phyloP scores from a whole-genome alignment of 352 stramenopile species.

The Phytopythium vexans region DNA sequence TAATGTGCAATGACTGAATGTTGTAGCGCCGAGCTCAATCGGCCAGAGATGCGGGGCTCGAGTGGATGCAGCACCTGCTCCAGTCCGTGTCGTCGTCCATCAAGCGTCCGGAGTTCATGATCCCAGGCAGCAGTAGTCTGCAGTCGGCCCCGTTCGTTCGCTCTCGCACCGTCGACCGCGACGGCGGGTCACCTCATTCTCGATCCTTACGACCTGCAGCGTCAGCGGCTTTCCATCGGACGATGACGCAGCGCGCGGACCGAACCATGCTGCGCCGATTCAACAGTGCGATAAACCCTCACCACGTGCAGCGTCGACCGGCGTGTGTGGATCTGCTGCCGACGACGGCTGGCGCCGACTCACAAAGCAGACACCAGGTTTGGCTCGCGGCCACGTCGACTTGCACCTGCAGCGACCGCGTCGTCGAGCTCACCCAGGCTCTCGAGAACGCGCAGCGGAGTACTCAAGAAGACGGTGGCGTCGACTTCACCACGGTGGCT shows the following conservation, averaged over 20 bases:
- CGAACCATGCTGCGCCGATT: neutral
- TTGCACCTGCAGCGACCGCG: conserved; percentile 19
- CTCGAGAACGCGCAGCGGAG: conserved; percentile 14
- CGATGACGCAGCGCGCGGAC: conserved; percentile 27
- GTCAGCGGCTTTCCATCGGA: conserved; percentile 27
- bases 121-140: too few relatives aligned
- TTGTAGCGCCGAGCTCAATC: neutral
- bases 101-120: conserved; percentile 1
- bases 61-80: conserved; percentile 29
- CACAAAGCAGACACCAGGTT: conserved; percentile 16
- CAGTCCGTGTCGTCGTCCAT: conserved; percentile 19
- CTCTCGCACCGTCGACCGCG: conserved; percentile 36
- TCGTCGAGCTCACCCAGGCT: conserved; percentile 18
- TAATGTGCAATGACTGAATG: neutral
- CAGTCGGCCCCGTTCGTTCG: conserved; percentile 25
- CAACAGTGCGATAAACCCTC: conserved; percentile 1
- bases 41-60: conserved; percentile 10
- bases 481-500: neutral
- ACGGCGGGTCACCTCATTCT: conserved; percentile 4
- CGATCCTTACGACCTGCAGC: neutral
- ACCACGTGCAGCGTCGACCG: too few relatives aligned
- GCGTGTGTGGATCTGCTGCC: too few relatives aligned
- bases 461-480: neutral
- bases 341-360: too few relatives aligned
- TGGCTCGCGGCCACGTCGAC: conserved; percentile 33